These are phyloP conservation scores for Tricholoma bakamatsutake DNA, from an alignment of 768 basidiomycete genomes.

Conservation along the genomic window DNA sequence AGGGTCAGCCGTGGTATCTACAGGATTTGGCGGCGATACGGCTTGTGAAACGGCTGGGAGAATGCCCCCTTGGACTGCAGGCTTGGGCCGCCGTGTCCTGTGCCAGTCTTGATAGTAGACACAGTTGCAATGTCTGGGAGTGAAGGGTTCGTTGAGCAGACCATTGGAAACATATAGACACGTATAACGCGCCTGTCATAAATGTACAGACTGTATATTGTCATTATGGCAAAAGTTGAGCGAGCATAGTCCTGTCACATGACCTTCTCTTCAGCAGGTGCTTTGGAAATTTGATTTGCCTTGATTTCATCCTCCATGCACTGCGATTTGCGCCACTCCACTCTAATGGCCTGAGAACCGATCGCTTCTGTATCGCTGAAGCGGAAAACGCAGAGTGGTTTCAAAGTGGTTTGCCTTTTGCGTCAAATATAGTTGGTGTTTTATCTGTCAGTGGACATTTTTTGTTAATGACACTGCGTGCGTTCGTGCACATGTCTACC, in stretches of 20 bases:
- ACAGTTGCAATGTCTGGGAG: constrained; percentile 76
- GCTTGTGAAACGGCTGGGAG: constrained; percentile 77
- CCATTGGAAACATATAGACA: background rate
- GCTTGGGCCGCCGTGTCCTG: constrained; percentile 65
- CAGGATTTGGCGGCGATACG: constrained; percentile 33
- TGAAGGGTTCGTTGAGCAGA: constrained; percentile 5
- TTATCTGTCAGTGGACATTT: background rate
- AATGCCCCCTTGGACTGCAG: constrained; percentile 67
- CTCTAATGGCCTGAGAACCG: constrained; percentile 70
- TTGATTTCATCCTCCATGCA: no score
- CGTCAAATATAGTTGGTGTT: background rate
- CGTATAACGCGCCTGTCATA: constrained; percentile 67
- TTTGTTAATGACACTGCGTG: background rate
- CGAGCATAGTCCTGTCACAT: background rate
- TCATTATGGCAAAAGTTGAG: constrained; percentile 41
- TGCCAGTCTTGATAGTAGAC: constrained; percentile 98
- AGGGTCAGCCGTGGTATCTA: constrained; percentile 26
- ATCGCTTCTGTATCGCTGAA: constrained; percentile 78
- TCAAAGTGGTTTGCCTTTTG: constrained; percentile 51
- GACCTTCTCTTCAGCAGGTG: no score
- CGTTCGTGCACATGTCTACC: background rate
- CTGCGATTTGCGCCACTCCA: background rate
- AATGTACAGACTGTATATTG: constrained; percentile 89
- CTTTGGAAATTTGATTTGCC: no score
- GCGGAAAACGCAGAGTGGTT: constrained; percentile 87